Percentiles rank a stretch among this genome's conserved stretches.
These are phyloP conservation scores for Phytophthora aleatoria DNA, from an alignment of 352 stramenopile species.

Conservation along the genomic window DNA sequence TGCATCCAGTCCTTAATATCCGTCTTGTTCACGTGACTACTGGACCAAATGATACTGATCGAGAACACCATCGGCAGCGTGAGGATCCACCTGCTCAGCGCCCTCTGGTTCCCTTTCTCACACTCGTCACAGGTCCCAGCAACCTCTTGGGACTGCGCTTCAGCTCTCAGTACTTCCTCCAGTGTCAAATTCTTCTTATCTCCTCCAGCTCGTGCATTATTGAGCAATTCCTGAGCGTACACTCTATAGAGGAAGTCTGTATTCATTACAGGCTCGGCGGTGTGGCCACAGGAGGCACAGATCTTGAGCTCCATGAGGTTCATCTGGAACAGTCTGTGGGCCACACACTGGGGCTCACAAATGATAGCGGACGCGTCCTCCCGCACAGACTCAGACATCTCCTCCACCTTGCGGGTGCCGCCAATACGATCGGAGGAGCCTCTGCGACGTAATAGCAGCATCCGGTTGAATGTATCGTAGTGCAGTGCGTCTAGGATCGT, in stretches of 20 bases:
- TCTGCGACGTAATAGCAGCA: conserved; percentile 57
- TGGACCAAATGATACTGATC: conserved; percentile 85
- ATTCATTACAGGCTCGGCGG: conserved; percentile 80
- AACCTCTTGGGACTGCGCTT: conserved; percentile 57
- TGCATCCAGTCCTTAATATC: conserved; percentile 79
- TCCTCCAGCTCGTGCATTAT: conserved; percentile 10
- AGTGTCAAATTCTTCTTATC: conserved; percentile 40
- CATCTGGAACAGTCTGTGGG: conserved; percentile 86
- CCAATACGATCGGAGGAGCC: neutral
- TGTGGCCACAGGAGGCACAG: conserved; percentile 64
- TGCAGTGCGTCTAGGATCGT: conserved; percentile 80
- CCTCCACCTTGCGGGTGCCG: conserved; percentile 25
- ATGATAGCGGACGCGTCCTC: conserved; percentile 69
- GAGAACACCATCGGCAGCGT: conserved; percentile 87
- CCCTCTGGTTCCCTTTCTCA: conserved; percentile 49
- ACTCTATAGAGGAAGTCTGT: conserved; percentile 86
- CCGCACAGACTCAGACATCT: conserved; percentile 58
- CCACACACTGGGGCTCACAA: conserved; percentile 81
- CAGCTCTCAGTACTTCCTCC: conserved; percentile 58
- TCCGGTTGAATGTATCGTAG: conserved; percentile 79
- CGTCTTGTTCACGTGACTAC: conserved; percentile 61
- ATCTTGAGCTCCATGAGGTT: conserved; percentile 85
- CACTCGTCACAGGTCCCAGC: conserved; percentile 59
- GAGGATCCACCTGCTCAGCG: conserved; percentile 72
- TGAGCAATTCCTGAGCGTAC: conserved; percentile 75